A percentile compares a stretch with the other conserved stretches of the same genome.
Conservation (phyloP, 306 rosid genomes). For the Heteromeles arbutifolia region DNA sequence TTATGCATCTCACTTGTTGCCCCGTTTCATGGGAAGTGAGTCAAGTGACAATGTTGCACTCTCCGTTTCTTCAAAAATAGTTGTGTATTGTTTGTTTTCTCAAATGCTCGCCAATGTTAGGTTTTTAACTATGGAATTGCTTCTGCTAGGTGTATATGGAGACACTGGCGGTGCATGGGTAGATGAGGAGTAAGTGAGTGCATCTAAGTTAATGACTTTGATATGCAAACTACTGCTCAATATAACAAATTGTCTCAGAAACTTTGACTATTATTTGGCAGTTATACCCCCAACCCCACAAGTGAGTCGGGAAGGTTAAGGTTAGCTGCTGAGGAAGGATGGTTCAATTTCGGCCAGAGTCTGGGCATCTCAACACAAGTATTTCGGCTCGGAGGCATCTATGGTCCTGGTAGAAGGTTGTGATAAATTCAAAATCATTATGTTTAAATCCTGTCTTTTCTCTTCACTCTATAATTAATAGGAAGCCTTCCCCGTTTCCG, state of each 20-base stretch:
- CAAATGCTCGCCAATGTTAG: not conserved
- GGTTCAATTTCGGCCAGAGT: conserved; percentile 51
- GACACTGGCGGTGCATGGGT: conserved; percentile 65
- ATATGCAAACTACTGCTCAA: conserved; percentile 16
- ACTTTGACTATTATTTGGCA: conserved; percentile 30
- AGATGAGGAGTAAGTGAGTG: conserved; percentile 80
- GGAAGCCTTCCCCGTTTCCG: too few species aligned
- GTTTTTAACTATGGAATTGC: conserved; percentile 4
- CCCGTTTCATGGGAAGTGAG: too few species aligned
- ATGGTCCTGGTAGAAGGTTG: conserved; percentile 96
- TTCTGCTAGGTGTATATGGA: conserved; percentile 68
- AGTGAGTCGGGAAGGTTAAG: conserved; percentile 51
- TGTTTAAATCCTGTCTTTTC: not conserved
- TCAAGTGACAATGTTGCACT: not conserved
- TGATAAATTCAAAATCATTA: not conserved
- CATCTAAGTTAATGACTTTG: conserved; percentile 17
- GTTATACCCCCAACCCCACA: conserved; percentile 53
- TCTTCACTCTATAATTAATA: too few species aligned
- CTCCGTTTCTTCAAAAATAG: not conserved
- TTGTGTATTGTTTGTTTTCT: not conserved
- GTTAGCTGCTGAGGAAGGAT: conserved; percentile 70
- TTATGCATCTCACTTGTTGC: not conserved
- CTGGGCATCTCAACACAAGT: conserved; percentile 45
- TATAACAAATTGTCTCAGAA: conserved; percentile 22
- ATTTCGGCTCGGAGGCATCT: conserved; percentile 91